Evolutionary conservation across 768 basidiomycete species (phyloP), one percentile per base, ranked within the genome.

Genomic region (Suillus hirtellus): DNA sequence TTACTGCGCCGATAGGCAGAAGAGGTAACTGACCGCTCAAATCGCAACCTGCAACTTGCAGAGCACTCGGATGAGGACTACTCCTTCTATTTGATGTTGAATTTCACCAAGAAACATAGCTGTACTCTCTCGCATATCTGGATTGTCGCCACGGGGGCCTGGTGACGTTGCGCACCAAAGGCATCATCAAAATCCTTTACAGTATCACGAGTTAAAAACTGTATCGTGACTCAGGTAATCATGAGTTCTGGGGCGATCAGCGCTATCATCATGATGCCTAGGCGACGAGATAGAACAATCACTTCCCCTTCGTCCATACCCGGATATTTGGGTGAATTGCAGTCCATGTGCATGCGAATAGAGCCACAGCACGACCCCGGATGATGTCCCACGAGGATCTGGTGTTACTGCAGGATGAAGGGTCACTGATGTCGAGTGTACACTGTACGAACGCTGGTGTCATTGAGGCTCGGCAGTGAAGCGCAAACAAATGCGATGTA

Each of bases 301-400:
- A 44, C 61, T 31, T 12, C 27, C 19, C 60, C 49, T 15, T 68
- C 67, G 12, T 70, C 55, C 4, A 64, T 63, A 40, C 31, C 47
- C 2, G 75, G 21, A 77, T 67, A 62, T 77, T 74, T 19, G 71
- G 73, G 24, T 76, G 76, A 11, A 74, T 59, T 9, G 69, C 63
- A 14, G 66, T 68, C 76, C 75, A 77, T 17, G 68, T 69, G 60
- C 75, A 77, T 12, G 67, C 61, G 21, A 76, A 69, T 1, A 75
- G 63, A 4, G 75, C 72, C 12, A 67, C 61, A n/a, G 72, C 21
- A 31, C 73, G 75, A 53, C 69, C 68, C 67, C 67, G 68, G 14
- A 74, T 61, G 49, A 77, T 74, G 52, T 65, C 59, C 64, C 63
- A 69, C 66, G 75, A 80, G 79, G 63, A 79, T 79, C 49, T 54